Evolutionary conservation across 148 eudicot species (phyloP), one percentile per base, ranked within the genome.

Genomic region (Linanthus parryae): DNA sequence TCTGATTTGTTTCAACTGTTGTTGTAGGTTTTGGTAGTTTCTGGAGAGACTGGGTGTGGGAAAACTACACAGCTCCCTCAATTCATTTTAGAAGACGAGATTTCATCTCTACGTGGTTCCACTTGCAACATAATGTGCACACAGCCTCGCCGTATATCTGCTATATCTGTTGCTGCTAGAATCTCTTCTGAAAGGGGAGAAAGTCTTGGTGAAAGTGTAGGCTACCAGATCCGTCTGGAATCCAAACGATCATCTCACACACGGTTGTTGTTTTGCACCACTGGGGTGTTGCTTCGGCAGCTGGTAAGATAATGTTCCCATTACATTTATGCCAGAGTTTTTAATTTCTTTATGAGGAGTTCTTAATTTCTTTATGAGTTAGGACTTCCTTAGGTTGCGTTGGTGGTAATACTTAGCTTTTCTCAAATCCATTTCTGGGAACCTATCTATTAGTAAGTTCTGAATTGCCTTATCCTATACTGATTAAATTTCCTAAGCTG

Each of bases 11-110:
- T 9, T 49, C 52, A 10, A 10, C 43, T 65, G 52, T 34, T 18
- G 34, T 59, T 64, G 59, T 52, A 91, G 98, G 95, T 91, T 15
- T 74, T 91, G 62, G 95, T 91, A 45, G 90, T 91, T 46, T 91
- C 98, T n/a, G 98, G 98, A 65, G 98, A 91, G 79, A 91, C 98
- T 24, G 98, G 98, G 24, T 91, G 98, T 74, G 98, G 98, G 44
- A 91, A 91, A 74, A 91, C 98, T 34, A 91, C 98, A 31, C 96
- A 87, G 70, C 90, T 91, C 45, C 95, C 95, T 52, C 98, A 91
- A 39, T 87, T 83, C 64, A 86, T 91, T 68, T 67, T 91, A 40
- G 98, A 87, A 68, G 87, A 91, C 57, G 84, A 87, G 78, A 81
- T 91, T 64, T 81, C 89, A 26, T 73, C 73, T 33, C 64, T 83